Conservation (phyloP, 164 flowering plant genomes). For the Paratinospora sagittata region DNA sequence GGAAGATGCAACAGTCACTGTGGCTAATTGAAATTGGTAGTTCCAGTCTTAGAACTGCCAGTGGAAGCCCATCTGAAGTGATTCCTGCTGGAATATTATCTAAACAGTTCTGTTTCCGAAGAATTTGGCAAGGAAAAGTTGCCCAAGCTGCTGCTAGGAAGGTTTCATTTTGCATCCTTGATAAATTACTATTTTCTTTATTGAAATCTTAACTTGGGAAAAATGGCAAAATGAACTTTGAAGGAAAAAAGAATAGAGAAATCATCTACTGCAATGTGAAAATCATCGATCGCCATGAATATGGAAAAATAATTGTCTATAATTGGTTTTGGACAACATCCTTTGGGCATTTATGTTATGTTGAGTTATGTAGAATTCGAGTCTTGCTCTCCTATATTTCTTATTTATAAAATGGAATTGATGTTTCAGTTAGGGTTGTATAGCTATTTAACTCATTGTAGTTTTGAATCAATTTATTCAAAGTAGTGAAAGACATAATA, state of each 20-base stretch:
- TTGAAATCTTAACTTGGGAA: not conserved
- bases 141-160: slow-evolving; percentile 74
- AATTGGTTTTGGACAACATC: not conserved
- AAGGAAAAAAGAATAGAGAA: not conserved
- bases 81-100: slow-evolving; percentile 38
- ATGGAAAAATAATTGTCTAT: too few relatives aligned
- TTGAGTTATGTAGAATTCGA: not conserved
- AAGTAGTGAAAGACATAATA: too few relatives aligned
- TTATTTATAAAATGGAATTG: not conserved
- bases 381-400: not conserved
- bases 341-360: not conserved
- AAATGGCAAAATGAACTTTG: not conserved
- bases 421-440: too few relatives aligned
- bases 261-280: not conserved
- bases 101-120: slow-evolving; percentile 55
- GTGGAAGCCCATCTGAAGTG: slow-evolving; percentile 25
- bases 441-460: too few relatives aligned
- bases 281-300: too few relatives aligned
- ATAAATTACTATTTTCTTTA: not conserved
- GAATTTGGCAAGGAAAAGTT: slow-evolving; percentile 94
- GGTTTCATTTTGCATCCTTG: slow-evolving; percentile 37
- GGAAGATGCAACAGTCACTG: slow-evolving; percentile 86
- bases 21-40: slow-evolving; percentile 60
- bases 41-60: slow-evolving; percentile 33
- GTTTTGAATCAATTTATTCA: too few relatives aligned